Evolutionary conservation across 768 basidiomycete genomes (phyloP).

Genomic region (Arthromyces matolae): DNA sequence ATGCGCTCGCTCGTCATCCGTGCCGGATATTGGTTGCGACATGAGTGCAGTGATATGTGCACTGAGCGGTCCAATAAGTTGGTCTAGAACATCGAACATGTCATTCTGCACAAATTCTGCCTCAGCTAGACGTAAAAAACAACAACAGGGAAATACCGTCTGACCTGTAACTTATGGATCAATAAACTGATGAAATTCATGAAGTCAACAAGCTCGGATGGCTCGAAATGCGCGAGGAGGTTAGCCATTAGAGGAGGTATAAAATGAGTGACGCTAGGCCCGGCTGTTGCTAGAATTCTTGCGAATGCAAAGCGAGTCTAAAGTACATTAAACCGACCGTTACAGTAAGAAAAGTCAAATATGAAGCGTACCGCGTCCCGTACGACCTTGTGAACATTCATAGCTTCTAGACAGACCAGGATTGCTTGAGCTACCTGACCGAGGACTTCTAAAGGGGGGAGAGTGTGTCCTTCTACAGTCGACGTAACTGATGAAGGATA

Average conservation of each 20-base stretch:
- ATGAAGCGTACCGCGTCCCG: conserved; percentile 80
- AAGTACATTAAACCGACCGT: conserved; percentile 6
- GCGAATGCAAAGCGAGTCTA: conserved; percentile 94
- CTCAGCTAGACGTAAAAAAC: conserved; percentile 1
- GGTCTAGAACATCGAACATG: conserved; percentile 84
- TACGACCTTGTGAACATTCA: conserved; percentile 84
- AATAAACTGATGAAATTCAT: conserved; percentile 92
- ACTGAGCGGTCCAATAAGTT: conserved; percentile 83
- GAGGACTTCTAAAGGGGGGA: conserved; percentile 77
- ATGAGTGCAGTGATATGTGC: conserved; percentile 77
- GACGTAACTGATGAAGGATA: conserved; percentile 59
- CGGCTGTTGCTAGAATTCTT: conserved; percentile 75
- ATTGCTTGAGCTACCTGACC: conserved; percentile 83
- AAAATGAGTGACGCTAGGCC: conserved; percentile 78
- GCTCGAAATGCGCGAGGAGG: conserved; percentile 89
- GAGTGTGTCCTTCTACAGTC: conserved; percentile 58
- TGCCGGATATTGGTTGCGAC: conserved; percentile 77
- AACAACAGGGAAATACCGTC: conserved; percentile 8
- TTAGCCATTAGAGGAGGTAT: conserved; percentile 88
- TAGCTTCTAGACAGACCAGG: conserved; percentile 79
- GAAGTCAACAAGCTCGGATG: conserved; percentile 90
- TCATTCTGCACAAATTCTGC: conserved; percentile 50
- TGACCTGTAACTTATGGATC: conserved; percentile 89
- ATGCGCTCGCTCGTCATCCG: conserved; percentile 80
- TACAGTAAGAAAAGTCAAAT: no score